Evolutionary conservation across 495 filamentous ascomycete genomes (phyloP).

Genomic region (Penicillium nucicola): DNA sequence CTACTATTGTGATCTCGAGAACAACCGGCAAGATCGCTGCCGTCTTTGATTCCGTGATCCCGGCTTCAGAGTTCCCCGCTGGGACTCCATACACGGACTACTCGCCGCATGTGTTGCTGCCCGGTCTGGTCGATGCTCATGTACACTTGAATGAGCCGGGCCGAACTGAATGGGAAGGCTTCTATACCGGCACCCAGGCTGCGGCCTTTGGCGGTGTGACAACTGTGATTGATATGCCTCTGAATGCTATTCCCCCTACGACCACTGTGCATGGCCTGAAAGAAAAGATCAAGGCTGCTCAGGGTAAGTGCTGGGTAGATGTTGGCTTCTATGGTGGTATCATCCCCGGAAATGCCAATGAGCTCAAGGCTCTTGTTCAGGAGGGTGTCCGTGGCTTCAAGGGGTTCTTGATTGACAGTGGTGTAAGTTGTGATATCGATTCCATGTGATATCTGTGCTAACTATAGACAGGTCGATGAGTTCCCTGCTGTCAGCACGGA

Average conservation of each 20-base stretch:
- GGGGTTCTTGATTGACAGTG: slow-evolving; percentile 95
- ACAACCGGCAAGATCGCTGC: slow-evolving; percentile 80
- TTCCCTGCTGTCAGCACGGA: slow-evolving; percentile 83
- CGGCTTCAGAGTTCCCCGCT: slow-evolving; percentile 64
- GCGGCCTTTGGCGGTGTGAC: slow-evolving; percentile 96
- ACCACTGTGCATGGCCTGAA: slow-evolving; percentile 80
- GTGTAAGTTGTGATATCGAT: slow-evolving; percentile 58
- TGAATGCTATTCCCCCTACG: slow-evolving; percentile 96
- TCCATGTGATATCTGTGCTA: not conserved
- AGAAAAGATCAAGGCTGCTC: slow-evolving; percentile 80
- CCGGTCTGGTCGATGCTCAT: slow-evolving; percentile 93
- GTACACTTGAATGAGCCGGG: slow-evolving; percentile 98
- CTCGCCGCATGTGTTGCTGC: slow-evolving; percentile 82
- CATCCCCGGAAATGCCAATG: slow-evolving; percentile 80
- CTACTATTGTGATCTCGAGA: slow-evolving; percentile 77
- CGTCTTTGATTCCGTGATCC: slow-evolving; percentile 70
- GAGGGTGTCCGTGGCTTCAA: slow-evolving; percentile 94
- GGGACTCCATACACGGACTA: slow-evolving; percentile 77
- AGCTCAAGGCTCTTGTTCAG: slow-evolving; percentile 77
- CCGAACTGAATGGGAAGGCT: slow-evolving; percentile 97
- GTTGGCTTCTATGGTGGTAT: slow-evolving; percentile 98
- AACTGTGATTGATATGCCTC: slow-evolving; percentile 97
- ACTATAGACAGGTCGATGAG: slow-evolving; percentile 70
- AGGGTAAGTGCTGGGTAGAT: slow-evolving; percentile 95
- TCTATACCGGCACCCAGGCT: slow-evolving; percentile 87